Base-by-base conservation (phyloP, 1,284 basidiomycete species). In the Ustilago bromivora region DNA sequence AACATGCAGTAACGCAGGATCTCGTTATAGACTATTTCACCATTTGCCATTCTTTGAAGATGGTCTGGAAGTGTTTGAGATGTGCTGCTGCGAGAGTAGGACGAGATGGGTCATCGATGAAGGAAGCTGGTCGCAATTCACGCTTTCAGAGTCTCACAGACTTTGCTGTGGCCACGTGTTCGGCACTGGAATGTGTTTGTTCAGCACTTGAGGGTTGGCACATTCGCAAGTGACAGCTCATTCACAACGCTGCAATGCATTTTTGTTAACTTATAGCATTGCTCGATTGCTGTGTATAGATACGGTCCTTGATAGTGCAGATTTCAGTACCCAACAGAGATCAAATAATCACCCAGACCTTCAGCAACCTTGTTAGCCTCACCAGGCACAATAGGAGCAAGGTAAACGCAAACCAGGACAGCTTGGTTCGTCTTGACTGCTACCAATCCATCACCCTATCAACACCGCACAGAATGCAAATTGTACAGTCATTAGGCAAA, bases 361-460 rank as follows among this genome's bases (percentile, higher is more conserved):
- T 94, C 91, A 34, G 94, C 93, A 36, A 94, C 83, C 23, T 90
- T 87, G 54, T 91, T 93, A 31, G 91, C 89, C 85, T 97, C 94
- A 47, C 88, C 85, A 2, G 92, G 92, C 32, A 88, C 84, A 46
- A 87, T 88, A 0, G 94, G 94, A 32, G 90, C 88, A 0, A 81
- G 77, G 88, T 98, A 98, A 82, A 92, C 91, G 13, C 91, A 90
- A 31, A 98, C 91, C 66, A 98, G 89, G 72, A 97, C 89, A 4
- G 94, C 94, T 85, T 95, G 93, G 80, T 90, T 93, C 32, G 95
- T 98, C 89, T 94, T 94, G 68, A 94, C 92, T 74, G 96, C 85
- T 71, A 95, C 88, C 66, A 90, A 90, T 2, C 96, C 96, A 86
- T 94, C 91, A 34, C 89, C 90, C 94, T 96, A 46, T 43, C n/a